phyloP scores from a whole-genome alignment of 2,329 filamentous ascomycete species.

The Coniochaeta prunicola region DNA sequence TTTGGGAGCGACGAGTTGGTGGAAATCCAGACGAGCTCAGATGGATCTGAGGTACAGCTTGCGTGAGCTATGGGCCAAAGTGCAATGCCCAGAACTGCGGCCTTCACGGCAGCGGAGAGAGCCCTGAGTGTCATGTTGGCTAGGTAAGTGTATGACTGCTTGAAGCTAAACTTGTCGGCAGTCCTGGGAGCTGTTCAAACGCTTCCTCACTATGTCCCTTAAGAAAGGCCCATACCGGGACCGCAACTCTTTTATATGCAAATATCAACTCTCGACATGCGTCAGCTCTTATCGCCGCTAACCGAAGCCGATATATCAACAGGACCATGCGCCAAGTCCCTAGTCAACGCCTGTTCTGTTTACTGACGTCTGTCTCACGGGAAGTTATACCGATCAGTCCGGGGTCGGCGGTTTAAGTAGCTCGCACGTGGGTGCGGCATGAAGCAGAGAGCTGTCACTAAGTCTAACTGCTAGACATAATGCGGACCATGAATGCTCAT shows the following conservation, averaged over 20 bases:
- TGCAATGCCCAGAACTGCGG: not conserved
- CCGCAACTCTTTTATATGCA: not conserved
- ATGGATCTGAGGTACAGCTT: not conserved
- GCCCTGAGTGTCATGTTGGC: not conserved
- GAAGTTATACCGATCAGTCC: not conserved
- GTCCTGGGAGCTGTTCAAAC: not conserved
- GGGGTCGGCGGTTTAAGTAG: not conserved
- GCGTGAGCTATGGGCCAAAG: not conserved
- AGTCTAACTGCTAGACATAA: too few relatives aligned
- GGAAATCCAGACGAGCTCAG: slow-evolving; percentile 7
- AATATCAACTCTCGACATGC: not conserved
- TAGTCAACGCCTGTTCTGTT: not conserved
- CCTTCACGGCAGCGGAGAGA: not conserved
- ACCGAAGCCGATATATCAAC: not conserved
- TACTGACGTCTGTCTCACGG: not conserved
- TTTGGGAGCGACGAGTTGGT: slow-evolving; percentile 6
- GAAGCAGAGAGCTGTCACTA: not conserved
- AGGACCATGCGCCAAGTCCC: not conserved
- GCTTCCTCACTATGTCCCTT: not conserved
- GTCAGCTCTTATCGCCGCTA: not conserved
- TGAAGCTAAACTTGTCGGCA: not conserved
- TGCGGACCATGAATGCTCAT: not conserved
- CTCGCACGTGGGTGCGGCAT: not conserved
- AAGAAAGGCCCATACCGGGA: not conserved
- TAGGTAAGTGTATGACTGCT: not conserved